Conservation (phyloP, 345 rosid genomes). For the Citrus maxima region DNA sequence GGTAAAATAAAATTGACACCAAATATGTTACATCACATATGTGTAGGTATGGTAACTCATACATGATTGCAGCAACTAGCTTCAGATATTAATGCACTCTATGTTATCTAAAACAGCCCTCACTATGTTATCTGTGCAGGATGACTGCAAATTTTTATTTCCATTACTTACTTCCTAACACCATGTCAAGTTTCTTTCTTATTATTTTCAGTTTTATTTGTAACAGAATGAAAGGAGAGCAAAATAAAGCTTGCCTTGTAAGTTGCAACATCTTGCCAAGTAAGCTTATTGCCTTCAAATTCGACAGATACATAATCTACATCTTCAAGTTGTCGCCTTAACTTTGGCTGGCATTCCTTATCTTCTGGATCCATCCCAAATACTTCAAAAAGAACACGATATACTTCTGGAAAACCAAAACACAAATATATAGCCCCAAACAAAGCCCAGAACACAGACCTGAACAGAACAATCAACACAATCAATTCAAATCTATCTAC, state of each 20-base stretch:
- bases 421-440: constrained; percentile 94
- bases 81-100: background rate
- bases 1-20: background rate
- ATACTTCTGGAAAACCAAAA: constrained; percentile 97
- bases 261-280: constrained; percentile 90
- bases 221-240: background rate
- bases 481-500: background rate
- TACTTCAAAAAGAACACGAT: constrained; percentile 88
- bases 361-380: constrained; percentile 98
- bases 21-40: background rate
- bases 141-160: background rate
- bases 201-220: background rate
- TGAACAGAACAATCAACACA: constrained; percentile 22
- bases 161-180: background rate
- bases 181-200: background rate
- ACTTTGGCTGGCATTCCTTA: constrained; percentile 85
- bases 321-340: constrained; percentile 93
- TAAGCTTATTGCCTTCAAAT: constrained; percentile 75
- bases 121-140: background rate
- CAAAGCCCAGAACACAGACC: constrained; percentile 93
- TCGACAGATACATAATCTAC: constrained; percentile 93
- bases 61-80: background rate
- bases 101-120: constrained; percentile 7
- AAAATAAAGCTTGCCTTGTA: constrained; percentile 55
- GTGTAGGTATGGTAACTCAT: background rate